Percentiles rank a stretch among this genome's conserved stretches.
Evolutionary conservation across 2,329 filamentous ascomycete genomes (phyloP).

Genomic region (Purpureocillium takamizusanense): DNA sequence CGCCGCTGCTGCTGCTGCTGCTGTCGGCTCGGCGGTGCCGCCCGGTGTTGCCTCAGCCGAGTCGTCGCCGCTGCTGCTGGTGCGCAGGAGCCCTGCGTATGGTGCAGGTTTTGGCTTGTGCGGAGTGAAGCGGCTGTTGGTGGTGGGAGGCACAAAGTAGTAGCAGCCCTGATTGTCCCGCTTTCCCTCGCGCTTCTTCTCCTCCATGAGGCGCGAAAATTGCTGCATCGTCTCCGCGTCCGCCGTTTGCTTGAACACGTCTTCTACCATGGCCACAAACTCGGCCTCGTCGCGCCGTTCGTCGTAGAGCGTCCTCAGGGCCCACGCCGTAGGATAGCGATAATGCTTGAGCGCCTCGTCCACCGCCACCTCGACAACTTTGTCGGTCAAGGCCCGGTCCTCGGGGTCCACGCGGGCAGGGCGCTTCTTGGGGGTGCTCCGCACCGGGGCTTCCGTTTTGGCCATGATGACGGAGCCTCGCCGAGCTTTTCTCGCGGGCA

Average conservation of each 20-base stretch:
- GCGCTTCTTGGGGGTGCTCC: conserved; percentile 9
- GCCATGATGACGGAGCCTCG: conserved; percentile 11
- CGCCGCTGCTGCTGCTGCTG: too few relatives aligned
- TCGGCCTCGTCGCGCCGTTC: conserved; percentile 40
- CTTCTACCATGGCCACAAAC: conserved; percentile 49
- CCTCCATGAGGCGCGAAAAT: conserved; percentile 40
- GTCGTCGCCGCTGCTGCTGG: conserved; percentile 15
- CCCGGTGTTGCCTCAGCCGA: too few relatives aligned
- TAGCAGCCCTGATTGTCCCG: conserved; percentile 41
- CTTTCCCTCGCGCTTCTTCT: conserved; percentile 49
- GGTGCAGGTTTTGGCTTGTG: conserved; percentile 39
- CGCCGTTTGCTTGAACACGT: conserved; percentile 49
- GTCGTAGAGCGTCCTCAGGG: conserved; percentile 51
- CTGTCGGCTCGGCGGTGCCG: too few relatives aligned
- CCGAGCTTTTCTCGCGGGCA: conserved; percentile 16
- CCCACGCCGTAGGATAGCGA: conserved; percentile 54
- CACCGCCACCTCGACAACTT: conserved; percentile 48
- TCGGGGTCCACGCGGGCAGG: conserved; percentile 13
- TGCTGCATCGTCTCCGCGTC: conserved; percentile 39
- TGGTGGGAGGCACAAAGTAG: conserved; percentile 44
- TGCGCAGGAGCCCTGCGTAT: conserved; percentile 35
- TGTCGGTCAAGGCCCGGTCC: conserved; percentile 37
- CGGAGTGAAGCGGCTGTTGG: conserved; percentile 30
- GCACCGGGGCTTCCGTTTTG: conserved; percentile 5
- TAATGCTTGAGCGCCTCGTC: conserved; percentile 46